A percentile compares a stretch with the other conserved stretches of the same genome.
Evolutionary conservation across 139 green algal species (phyloP).

Genomic region (Chlamydomonas schloesseri): DNA sequence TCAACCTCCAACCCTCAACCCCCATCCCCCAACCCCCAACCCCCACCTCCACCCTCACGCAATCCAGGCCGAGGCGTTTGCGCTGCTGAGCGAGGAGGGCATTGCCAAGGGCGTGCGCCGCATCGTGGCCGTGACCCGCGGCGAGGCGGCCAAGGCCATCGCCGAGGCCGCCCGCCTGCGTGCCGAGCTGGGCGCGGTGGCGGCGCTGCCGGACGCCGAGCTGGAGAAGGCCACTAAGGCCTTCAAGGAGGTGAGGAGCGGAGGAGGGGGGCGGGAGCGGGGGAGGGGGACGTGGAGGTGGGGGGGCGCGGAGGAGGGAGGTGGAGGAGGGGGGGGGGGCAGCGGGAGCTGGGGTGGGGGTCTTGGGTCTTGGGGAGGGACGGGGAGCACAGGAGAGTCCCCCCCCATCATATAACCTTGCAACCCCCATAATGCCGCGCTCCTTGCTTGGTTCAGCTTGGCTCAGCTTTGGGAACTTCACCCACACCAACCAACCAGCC

Average conservation of each 20-base stretch:
- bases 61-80: conserved; percentile 89
- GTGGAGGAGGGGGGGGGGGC: too few relatives aligned
- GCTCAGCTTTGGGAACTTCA: too few relatives aligned
- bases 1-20: not conserved
- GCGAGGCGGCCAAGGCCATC: conserved; percentile 80
- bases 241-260: conserved; percentile 68
- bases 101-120: conserved; percentile 95
- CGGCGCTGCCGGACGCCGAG: conserved; percentile 54
- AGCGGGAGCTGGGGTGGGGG: not conserved
- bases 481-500: too few relatives aligned
- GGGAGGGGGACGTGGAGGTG: too few relatives aligned
- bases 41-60: too few relatives aligned
- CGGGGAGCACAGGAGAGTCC: too few relatives aligned
- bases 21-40: not conserved
- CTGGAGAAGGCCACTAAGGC: conserved; percentile 68
- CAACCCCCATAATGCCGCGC: too few relatives aligned
- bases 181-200: conserved; percentile 59
- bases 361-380: too few relatives aligned
- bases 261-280: not conserved
- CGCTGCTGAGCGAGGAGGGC: conserved; percentile 94
- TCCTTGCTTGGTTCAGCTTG: too few relatives aligned
- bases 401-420: too few relatives aligned
- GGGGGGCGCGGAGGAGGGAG: too few relatives aligned
- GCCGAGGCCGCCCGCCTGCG: conserved; percentile 72
- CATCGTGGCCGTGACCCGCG: conserved; percentile 90